Evolutionary conservation across 345 rosid genomes (phyloP).

Genomic region (Kernera saxatilis): DNA sequence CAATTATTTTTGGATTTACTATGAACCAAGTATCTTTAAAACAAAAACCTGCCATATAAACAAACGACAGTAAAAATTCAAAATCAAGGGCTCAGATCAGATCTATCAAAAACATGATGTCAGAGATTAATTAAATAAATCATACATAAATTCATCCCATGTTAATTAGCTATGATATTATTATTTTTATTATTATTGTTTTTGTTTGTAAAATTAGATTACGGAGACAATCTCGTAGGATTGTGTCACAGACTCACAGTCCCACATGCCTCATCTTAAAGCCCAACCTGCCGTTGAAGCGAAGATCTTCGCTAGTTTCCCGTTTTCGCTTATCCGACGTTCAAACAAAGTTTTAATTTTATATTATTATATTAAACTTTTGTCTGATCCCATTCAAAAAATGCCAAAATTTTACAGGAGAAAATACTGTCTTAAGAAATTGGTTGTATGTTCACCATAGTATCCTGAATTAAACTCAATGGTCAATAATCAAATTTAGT

Average conservation of each 20-base stretch:
- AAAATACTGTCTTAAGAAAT: background rate
- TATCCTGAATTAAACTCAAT: background rate
- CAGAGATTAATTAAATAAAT: slow-evolving; percentile 5
- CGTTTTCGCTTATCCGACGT: slow-evolving; percentile 12
- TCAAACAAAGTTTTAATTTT: background rate
- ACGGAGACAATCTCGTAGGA: slow-evolving; percentile 19
- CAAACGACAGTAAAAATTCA: slow-evolving; percentile 34
- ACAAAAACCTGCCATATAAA: slow-evolving; percentile 19
- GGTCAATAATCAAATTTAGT: background rate
- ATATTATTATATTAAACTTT: background rate
- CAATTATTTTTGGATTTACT: slow-evolving; percentile 29
- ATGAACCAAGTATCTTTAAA: slow-evolving; percentile 19
- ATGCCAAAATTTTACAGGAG: background rate
- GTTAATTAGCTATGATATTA: background rate
- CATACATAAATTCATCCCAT: background rate
- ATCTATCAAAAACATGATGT: slow-evolving; percentile 7
- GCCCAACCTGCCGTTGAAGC: slow-evolving; percentile 45
- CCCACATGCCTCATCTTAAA: slow-evolving; percentile 33
- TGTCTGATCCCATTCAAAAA: background rate
- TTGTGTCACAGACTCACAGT: slow-evolving; percentile 24
- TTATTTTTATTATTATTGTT: background rate
- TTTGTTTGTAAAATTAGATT: background rate
- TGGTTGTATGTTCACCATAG: background rate
- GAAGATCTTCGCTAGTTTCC: slow-evolving; percentile 25
- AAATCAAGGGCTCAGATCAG: slow-evolving; percentile 43